phyloP scores from a whole-genome alignment of 768 basidiomycete species.

The Tylopilus balloui region DNA sequence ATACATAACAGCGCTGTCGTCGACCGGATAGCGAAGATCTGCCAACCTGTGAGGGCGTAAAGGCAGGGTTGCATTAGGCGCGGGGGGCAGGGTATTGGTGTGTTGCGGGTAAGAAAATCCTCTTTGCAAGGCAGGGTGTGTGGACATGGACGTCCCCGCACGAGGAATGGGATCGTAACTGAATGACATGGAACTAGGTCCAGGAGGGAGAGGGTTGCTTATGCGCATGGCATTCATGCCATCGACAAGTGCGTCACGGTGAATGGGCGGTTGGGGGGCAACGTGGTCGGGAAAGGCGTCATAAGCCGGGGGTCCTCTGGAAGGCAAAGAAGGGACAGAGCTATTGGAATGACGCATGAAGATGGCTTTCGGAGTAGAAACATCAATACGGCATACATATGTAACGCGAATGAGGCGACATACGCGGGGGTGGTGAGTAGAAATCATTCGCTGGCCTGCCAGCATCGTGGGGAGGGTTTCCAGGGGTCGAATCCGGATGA shows the following conservation, averaged over 20 bases:
- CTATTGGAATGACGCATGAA: constrained; percentile 44
- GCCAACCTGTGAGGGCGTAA: constrained; percentile 17
- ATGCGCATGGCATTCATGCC: constrained; percentile 54
- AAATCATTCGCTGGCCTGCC: constrained; percentile 12
- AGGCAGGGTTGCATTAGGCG: constrained; percentile 23
- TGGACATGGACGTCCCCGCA: constrained; percentile 55
- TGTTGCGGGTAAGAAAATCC: constrained; percentile 36
- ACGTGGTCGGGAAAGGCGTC: constrained; percentile 24
- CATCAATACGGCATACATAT: constrained; percentile 8
- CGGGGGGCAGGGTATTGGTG: constrained; percentile 39
- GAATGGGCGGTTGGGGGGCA: constrained; percentile 36
- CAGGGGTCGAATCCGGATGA: constrained; percentile 6
- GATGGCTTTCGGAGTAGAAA: constrained; percentile 13
- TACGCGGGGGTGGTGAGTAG: constrained; percentile 22
- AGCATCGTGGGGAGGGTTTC: constrained; percentile 2
- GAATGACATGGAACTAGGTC: constrained; percentile 27
- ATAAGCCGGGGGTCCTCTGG: constrained; percentile 34
- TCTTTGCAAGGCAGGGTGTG: constrained; percentile 32
- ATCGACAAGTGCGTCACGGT: constrained; percentile 39
- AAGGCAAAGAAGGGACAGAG: constrained; percentile 45
- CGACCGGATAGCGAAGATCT: constrained; percentile 32
- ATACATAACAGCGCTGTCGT: constrained; percentile 26
- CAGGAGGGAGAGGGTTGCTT: constrained; percentile 36
- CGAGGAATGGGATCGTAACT: constrained; percentile 47
- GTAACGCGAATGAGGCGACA: constrained; percentile 5